phyloP scores from a whole-genome alignment of 225 moss, liverwort and hornwort genomes.

The Physcomitrium patens region DNA sequence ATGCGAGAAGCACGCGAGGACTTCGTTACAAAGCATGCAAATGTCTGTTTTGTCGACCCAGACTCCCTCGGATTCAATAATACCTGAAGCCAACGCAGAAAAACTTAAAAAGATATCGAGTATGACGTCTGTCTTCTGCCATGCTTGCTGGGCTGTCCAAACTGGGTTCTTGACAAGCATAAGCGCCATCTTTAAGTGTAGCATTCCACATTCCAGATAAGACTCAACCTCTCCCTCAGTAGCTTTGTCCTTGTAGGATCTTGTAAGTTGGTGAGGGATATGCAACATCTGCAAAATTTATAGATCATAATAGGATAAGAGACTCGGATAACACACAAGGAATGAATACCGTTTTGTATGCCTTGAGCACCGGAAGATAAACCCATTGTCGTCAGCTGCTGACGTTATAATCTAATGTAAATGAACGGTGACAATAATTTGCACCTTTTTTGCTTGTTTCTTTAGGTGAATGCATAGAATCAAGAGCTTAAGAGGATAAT shows the following conservation, averaged over 20 bases:
- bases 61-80: slow-evolving; percentile 46
- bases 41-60: slow-evolving; percentile 57
- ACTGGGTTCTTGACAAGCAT: slow-evolving; percentile 48
- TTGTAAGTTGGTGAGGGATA: slow-evolving; percentile 69
- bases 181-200: slow-evolving; percentile 53
- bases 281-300: slow-evolving; percentile 61
- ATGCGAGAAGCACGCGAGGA: slow-evolving; percentile 50
- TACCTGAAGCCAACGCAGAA: slow-evolving; percentile 67
- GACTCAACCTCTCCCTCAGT: slow-evolving; percentile 48
- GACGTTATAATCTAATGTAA: neutral
- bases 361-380: neutral
- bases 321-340: neutral
- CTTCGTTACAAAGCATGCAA: slow-evolving; percentile 47
- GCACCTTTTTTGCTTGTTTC: slow-evolving; percentile 15
- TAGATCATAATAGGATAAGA: slow-evolving; percentile 22
- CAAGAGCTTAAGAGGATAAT: neutral
- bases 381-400: neutral
- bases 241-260: slow-evolving; percentile 54
- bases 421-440: neutral
- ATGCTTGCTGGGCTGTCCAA: slow-evolving; percentile 42
- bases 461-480: slow-evolving; percentile 10
- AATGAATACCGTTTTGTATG: neutral
- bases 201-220: slow-evolving; percentile 54
- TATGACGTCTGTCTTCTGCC: slow-evolving; percentile 42
- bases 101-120: slow-evolving; percentile 60